These are phyloP conservation scores for Coprinellus aureogranulatus DNA, from an alignment of 768 basidiomycete genomes.

Conservation along the genomic window DNA sequence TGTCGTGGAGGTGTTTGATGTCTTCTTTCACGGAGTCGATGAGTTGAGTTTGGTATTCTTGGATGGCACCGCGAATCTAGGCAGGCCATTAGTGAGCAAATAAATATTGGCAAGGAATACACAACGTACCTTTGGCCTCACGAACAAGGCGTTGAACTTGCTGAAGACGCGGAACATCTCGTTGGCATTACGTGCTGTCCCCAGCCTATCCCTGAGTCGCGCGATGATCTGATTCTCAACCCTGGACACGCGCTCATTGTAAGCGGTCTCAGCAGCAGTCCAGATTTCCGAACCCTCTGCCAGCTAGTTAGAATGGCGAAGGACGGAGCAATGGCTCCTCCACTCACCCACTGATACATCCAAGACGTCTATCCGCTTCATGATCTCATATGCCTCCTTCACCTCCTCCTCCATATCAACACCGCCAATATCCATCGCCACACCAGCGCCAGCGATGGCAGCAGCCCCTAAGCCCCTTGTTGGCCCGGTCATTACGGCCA, in stretches of 20 bases:
- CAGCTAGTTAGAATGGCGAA: background rate
- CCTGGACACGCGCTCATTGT: conserved; percentile 94
- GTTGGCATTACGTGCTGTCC: conserved; percentile 94
- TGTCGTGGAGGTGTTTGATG: conserved; percentile 92
- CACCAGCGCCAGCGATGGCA: background rate
- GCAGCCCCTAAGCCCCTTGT: conserved; percentile 74
- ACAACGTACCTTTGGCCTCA: conserved; percentile 14
- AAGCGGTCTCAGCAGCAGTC: conserved; percentile 95
- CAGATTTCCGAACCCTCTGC: conserved; percentile 96
- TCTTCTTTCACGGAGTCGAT: conserved; percentile 99
- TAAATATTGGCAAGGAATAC: background rate
- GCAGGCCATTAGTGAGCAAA: background rate
- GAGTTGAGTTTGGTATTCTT: conserved; percentile 98
- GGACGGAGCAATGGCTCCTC: background rate
- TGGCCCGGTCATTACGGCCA: conserved; percentile 95
- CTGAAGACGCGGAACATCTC: conserved; percentile 99
- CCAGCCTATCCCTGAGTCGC: conserved; percentile 83
- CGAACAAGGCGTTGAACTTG: conserved; percentile 85
- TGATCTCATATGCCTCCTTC: conserved; percentile 92
- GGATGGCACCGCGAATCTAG: conserved; percentile 95
- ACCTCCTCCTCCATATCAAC: conserved; percentile 99
- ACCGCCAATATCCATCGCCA: conserved; percentile 66
- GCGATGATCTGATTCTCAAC: conserved; percentile 99
- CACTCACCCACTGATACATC: conserved; percentile 82
- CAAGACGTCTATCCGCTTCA: conserved; percentile 94